Evolutionary conservation across 2,329 filamentous ascomycete species (phyloP), one percentile per base, ranked within the genome.

Genomic region (Diaporthe sp.): DNA sequence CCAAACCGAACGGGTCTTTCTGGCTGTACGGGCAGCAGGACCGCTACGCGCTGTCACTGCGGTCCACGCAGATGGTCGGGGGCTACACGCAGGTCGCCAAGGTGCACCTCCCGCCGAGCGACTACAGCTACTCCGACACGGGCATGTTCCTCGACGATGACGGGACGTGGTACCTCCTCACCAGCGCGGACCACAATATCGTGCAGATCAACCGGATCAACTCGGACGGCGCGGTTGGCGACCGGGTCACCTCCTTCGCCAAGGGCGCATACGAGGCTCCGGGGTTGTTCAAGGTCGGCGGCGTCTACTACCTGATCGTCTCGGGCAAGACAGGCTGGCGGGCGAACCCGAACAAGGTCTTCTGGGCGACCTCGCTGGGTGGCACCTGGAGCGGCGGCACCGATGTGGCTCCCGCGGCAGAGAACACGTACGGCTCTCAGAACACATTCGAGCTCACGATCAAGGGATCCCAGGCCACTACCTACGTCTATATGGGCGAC

Each of bases 1-100:
- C 82, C 22, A 84, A 83, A 77, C 84, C 84, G 10, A 85, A 85
- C 70, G 82, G 82, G 7, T 80, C 77, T 1, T 85, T 82, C 72
- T 85, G 81, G 82, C 78, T 85, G 9, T 85, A 83, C 76, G 84
- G 84, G 2, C 84, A 85, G 77, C 82, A 85, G 38, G 81, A 85
- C 68, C 81, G 84, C 15, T 81, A 83, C 54, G 81, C 84, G 15
- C 81, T 85, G 69, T 81, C 83, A 5, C 79, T 85, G 0, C 80
- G 80, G 57, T 83, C 82, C 4, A 69, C 78, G 9, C 71, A 80
- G 10, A 80, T 83, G 67, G 75, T 79, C 30, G 81, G 81, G 0
- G 80, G 80, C 5, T 85, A 85, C 55, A 73, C 69, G 9, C 77
- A 82, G 47, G 78, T 79, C 3, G 78, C 79, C 13, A 83, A 83